Evolutionary conservation across 2,329 filamentous ascomycete species (phyloP).

Genomic region (Xylaria sp.): DNA sequence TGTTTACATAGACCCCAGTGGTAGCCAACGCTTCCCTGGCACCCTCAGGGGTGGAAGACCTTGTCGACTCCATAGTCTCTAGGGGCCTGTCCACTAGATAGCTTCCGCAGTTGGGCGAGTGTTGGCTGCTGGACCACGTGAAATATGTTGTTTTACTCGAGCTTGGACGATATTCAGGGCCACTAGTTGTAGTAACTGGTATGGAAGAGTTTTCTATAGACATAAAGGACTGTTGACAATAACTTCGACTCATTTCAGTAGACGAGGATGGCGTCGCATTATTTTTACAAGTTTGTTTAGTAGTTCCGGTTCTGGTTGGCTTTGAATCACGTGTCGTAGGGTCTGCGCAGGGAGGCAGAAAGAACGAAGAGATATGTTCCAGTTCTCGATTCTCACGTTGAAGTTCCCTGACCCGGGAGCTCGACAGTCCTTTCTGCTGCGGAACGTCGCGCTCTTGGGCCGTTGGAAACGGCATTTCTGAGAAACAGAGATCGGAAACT

Average conservation of each 20-base stretch:
- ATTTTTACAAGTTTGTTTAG: conserved; percentile 10
- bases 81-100: conserved; percentile 8
- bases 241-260: not conserved
- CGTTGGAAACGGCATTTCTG: conserved; percentile 60
- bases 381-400: conserved; percentile 50
- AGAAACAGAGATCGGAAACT: conserved; percentile 66
- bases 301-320: conserved; percentile 13
- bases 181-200: not conserved
- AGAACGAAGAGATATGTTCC: conserved; percentile 53
- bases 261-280: conserved; percentile 21
- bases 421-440: conserved; percentile 43
- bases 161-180: conserved; percentile 12
- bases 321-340: conserved; percentile 22
- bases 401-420: conserved; percentile 40
- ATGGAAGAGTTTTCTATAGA: not conserved
- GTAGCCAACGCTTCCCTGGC: conserved; percentile 39
- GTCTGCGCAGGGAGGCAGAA: conserved; percentile 42
- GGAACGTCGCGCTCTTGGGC: conserved; percentile 39
- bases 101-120: conserved; percentile 31
- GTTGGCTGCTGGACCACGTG: conserved; percentile 46
- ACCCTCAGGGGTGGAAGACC: conserved; percentile 41
- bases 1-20: conserved; percentile 44
- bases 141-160: conserved; percentile 42
- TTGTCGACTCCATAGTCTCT: conserved; percentile 25
- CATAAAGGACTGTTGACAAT: conserved; percentile 1